These are phyloP conservation scores for Scheffersomyces ergatensis DNA, from an alignment of 805 yeast genomes.

Conservation along the genomic window DNA sequence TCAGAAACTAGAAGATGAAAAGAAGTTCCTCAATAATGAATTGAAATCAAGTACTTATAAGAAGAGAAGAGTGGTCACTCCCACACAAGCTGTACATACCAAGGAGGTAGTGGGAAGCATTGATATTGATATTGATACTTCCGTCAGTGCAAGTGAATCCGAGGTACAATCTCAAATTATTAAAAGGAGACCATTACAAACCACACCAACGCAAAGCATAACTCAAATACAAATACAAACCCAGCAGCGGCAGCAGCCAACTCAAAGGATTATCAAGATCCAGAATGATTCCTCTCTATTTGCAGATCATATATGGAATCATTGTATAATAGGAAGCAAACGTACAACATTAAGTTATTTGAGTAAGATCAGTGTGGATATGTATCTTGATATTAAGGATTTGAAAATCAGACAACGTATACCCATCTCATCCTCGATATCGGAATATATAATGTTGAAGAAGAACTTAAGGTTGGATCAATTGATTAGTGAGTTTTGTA, in stretches of 20 bases:
- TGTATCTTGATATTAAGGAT: slow-evolving; percentile 13
- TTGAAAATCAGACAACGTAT: slow-evolving; percentile 21
- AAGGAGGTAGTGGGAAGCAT: neutral
- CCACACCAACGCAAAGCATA: too few relatives aligned
- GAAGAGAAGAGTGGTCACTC: slow-evolving; percentile 14
- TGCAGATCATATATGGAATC: slow-evolving; percentile 33
- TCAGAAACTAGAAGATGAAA: slow-evolving; percentile 41
- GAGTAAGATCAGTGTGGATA: slow-evolving; percentile 27
- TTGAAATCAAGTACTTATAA: slow-evolving; percentile 22
- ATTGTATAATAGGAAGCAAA: slow-evolving; percentile 34
- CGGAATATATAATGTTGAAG: slow-evolving; percentile 41
- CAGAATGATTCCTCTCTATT: slow-evolving; percentile 32
- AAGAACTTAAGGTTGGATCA: slow-evolving; percentile 50
- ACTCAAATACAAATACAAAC: too few relatives aligned
- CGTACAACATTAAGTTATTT: slow-evolving; percentile 30
- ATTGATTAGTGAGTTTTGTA: slow-evolving; percentile 40
- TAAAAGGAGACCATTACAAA: too few relatives aligned
- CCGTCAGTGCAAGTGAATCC: neutral
- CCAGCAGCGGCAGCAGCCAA: too few relatives aligned
- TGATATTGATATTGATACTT: neutral
- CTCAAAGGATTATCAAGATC: slow-evolving; percentile 18
- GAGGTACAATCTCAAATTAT: too few relatives aligned
- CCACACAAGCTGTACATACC: neutral
- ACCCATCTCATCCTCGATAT: slow-evolving; percentile 34
- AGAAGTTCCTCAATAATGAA: slow-evolving; percentile 39